Evolutionary conservation across 352 stramenopile species (phyloP).

Genomic region (Phytophthora kernoviae): DNA sequence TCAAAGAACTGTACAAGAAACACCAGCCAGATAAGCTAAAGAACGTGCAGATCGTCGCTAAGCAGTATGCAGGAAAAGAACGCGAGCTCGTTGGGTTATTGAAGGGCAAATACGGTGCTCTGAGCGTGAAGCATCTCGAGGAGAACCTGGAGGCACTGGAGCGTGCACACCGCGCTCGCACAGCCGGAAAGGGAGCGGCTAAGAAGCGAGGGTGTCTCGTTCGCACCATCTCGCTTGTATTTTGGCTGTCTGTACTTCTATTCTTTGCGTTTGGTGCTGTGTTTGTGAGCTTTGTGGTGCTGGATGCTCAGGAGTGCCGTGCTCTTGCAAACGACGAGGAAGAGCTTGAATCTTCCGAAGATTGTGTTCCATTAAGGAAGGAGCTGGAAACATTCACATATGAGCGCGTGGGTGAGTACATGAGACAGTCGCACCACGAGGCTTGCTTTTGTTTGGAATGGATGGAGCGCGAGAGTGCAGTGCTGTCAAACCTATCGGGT

Average conservation of each 20-base stretch:
- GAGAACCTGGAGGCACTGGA: conserved; percentile 58
- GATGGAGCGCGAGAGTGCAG: conserved; percentile 38
- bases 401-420: conserved; percentile 29
- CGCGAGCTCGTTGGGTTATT: conserved; percentile 62
- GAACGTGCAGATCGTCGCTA: conserved; percentile 60
- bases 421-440: conserved; percentile 32
- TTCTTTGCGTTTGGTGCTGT: conserved; percentile 36
- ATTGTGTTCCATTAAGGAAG: conserved; percentile 32
- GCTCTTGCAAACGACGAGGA: conserved; percentile 26
- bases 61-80: conserved; percentile 69
- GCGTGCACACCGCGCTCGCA: conserved; percentile 9
- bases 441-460: conserved; percentile 54
- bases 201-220: conserved; percentile 36
- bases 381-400: conserved; percentile 44
- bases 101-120: conserved; percentile 72
- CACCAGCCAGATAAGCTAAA: conserved; percentile 79
- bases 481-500: conserved; percentile 31
- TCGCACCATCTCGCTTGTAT: conserved; percentile 33
- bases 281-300: conserved; percentile 35
- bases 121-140: conserved; percentile 77
- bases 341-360: conserved; percentile 18
- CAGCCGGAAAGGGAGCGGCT: conserved; percentile 8
- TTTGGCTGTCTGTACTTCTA: conserved; percentile 35
- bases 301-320: conserved; percentile 43
- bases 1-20: conserved; percentile 75